Conservation (phyloP, 2,329 filamentous ascomycete species). For the Teratosphaeriaceae sp. region DNA sequence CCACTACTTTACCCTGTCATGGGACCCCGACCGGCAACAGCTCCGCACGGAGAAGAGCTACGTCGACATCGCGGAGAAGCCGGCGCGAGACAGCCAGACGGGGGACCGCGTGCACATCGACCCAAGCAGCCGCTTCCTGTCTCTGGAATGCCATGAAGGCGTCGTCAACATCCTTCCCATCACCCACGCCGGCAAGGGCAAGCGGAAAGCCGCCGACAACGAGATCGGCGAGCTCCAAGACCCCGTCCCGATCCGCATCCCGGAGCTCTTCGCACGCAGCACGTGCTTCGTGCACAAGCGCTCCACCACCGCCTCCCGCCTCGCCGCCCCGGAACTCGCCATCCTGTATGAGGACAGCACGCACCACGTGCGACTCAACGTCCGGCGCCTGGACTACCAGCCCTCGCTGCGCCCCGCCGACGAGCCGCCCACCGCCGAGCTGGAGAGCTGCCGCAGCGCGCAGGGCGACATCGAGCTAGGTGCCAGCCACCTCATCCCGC, state of each 20-base stretch:
- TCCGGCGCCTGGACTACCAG: constrained; percentile 49
- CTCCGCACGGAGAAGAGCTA: constrained; percentile 53
- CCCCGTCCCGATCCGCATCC: constrained; percentile 55
- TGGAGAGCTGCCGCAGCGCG: constrained; percentile 42
- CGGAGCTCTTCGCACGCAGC: constrained; percentile 60
- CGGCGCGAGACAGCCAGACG: constrained; percentile 67
- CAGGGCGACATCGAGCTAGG: constrained; percentile 51
- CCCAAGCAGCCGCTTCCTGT: constrained; percentile 63
- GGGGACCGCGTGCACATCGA: constrained; percentile 80
- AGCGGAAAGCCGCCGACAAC: constrained; percentile 34
- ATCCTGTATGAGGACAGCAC: constrained; percentile 57
- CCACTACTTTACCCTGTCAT: constrained; percentile 83
- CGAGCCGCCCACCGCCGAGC: constrained; percentile 45
- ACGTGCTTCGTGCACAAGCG: constrained; percentile 58
- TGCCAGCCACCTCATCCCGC: constrained; percentile 55
- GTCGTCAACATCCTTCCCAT: constrained; percentile 60
- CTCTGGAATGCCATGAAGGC: constrained; percentile 62
- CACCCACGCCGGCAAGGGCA: constrained; percentile 46
- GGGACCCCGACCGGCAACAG: constrained; percentile 56
- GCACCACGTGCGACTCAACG: constrained; percentile 48
- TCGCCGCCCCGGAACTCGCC: constrained; percentile 53
- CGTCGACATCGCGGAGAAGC: constrained; percentile 54
- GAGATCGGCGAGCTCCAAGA: constrained; percentile 54
- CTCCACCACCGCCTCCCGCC: constrained; percentile 29
- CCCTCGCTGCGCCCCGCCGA: constrained; percentile 36